Conservation (phyloP, 257 asterid genomes). For the Jaltomata sinuosa region DNA sequence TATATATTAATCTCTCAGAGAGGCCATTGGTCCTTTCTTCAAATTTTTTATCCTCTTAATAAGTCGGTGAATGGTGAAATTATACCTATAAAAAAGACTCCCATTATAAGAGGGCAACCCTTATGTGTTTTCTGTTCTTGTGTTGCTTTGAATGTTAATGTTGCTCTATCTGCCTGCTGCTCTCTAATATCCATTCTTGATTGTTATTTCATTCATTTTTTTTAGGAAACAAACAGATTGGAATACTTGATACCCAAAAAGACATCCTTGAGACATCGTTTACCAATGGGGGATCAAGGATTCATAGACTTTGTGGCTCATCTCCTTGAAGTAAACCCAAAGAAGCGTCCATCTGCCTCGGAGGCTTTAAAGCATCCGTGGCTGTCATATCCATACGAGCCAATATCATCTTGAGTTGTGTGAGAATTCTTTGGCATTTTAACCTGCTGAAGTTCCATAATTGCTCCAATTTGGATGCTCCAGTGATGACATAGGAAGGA, state of each 20-base stretch:
- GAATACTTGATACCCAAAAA: conserved; percentile 92
- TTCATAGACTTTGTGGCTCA: conserved; percentile 80
- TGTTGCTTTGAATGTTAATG: neutral
- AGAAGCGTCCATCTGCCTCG: conserved; percentile 79
- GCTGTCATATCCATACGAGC: conserved; percentile 94
- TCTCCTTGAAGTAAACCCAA: conserved; percentile 80
- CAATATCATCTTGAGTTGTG: conserved; percentile 66
- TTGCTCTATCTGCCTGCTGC: neutral
- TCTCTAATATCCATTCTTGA: neutral
- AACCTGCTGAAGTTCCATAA: conserved; percentile 2
- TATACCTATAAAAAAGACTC: neutral
- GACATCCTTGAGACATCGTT: conserved; percentile 84
- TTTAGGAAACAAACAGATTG: conserved; percentile 70
- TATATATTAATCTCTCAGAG: neutral
- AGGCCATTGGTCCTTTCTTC: neutral
- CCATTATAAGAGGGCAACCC: neutral
- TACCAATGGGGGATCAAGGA: conserved; percentile 99
- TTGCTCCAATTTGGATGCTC: neutral
- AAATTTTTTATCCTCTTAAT: neutral
- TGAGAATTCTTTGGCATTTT: neutral
- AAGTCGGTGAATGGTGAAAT: neutral
- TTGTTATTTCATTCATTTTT: neutral
- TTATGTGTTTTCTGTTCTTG: neutral
- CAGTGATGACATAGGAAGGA: conserved; percentile 6
- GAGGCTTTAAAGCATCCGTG: conserved; percentile 96